Conservation (phyloP, 75 land plant genomes). For the Chamaecyparis obtusa region DNA sequence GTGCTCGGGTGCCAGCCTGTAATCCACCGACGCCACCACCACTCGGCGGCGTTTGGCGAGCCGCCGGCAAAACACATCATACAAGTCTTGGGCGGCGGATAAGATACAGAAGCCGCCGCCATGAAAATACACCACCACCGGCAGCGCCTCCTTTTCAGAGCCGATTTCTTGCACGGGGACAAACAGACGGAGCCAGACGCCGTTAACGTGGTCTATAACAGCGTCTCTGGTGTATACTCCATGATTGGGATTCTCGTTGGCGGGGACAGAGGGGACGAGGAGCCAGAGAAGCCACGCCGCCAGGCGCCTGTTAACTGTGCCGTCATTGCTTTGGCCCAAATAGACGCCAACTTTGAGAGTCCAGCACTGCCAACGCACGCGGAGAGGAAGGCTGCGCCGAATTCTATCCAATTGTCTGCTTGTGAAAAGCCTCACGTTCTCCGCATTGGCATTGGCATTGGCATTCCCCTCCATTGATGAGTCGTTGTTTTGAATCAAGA, state of each 20-base stretch:
- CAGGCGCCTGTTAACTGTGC: constrained; percentile 59
- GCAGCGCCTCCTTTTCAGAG: constrained; percentile 2
- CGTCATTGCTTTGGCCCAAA: constrained; percentile 24
- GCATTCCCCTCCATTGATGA: no score
- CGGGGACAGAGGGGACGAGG: constrained; percentile 18
- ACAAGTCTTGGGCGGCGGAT: constrained; percentile 28
- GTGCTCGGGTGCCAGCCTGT: constrained; percentile 62
- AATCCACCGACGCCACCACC: constrained; percentile 57
- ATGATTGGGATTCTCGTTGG: constrained; percentile 26
- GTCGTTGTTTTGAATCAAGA: no score
- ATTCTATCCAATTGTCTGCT: no score
- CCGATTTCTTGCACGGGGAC: constrained; percentile 18
- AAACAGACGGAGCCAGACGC: constrained; percentile 74
- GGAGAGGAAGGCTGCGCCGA: no score
- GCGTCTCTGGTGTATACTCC: constrained; percentile 56
- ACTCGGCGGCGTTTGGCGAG: constrained; percentile 41
- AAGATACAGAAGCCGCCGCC: constrained; percentile 75
- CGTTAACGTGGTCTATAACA: constrained; percentile 41
- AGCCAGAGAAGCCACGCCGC: not conserved
- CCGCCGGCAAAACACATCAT: constrained; percentile 58
- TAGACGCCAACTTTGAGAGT: constrained; percentile 2
- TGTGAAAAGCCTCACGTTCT: no score
- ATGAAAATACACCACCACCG: constrained; percentile 77
- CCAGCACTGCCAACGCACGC: constrained; percentile 16
- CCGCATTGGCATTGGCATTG: no score